Conservation (phyloP, 176 grass and related monocot species). For the Aegilops umbellulata region DNA sequence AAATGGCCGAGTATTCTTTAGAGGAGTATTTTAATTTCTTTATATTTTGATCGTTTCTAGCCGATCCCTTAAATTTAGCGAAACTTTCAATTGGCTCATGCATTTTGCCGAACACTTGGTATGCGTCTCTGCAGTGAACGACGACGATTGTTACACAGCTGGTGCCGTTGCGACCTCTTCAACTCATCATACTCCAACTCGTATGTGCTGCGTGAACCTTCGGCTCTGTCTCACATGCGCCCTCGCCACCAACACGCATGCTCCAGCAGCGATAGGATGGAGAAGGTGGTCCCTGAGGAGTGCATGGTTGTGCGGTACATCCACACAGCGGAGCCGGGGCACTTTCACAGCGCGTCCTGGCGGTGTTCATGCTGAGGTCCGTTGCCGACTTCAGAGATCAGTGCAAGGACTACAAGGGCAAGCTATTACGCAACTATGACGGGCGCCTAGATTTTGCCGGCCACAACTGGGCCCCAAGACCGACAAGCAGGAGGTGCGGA, state of each 20-base stretch:
- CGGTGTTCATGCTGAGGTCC: constrained; percentile 64
- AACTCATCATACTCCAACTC: too few relatives aligned
- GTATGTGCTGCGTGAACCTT: too few relatives aligned
- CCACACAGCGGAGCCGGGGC: constrained; percentile 54
- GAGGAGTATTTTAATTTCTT: too few relatives aligned
- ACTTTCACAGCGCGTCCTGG: constrained; percentile 43
- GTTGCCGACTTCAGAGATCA: constrained; percentile 80
- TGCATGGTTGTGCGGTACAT: constrained; percentile 54
- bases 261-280: background rate
- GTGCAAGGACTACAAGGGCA: constrained; percentile 69
- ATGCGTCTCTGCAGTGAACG: too few relatives aligned
- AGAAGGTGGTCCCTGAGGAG: constrained; percentile 31
- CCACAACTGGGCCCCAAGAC: constrained; percentile 39
- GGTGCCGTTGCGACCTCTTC: background rate
- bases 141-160: too few relatives aligned
- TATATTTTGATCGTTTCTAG: too few relatives aligned
- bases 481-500: constrained; percentile 63
- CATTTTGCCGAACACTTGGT: too few relatives aligned
- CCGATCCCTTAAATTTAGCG: too few relatives aligned
- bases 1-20: too few relatives aligned
- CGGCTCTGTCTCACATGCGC: too few relatives aligned
- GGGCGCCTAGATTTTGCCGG: constrained; percentile 49
- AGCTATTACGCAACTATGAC: constrained; percentile 42
- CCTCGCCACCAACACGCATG: too few relatives aligned
- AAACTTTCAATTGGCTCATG: too few relatives aligned